Base-by-base conservation (phyloP, 2,329 filamentous ascomycete species). In the Beauveria asiatica region DNA sequence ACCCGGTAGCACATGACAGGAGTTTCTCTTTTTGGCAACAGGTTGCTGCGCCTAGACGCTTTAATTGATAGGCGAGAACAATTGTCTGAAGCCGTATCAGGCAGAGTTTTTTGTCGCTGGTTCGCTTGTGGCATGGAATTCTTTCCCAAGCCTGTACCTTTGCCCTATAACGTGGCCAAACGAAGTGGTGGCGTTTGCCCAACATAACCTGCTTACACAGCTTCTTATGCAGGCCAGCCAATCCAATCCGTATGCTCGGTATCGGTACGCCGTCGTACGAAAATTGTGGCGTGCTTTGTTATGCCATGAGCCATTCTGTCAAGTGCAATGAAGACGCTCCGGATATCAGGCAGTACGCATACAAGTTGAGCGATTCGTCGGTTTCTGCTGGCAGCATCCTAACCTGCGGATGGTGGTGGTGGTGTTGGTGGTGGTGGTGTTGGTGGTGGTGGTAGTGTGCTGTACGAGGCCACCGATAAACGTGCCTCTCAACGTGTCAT, bases 1-100 rank as follows among this genome's bases (percentile, higher is more conserved):
- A 60, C 57, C 50, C 50, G 41, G 57, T 54, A 60, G 42, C 42
- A 54, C 57, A 54, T 60, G 50, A 60, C 49, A 25, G 50, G 1
- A 37, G 45, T 23, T 51, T 33, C 17, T 48, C 13, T 39, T 59
- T 39, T n/a, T 21, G 39, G 33, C 37, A 10, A 50, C 39, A 17
- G 17, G 19, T 27, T 48, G 17, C 27, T 37, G 17, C 44, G 54
- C 45, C 54, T 23, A 49, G 54, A 41, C 44, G 11, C 19, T 49
- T 11, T n/a, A 27, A 48, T n/a, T n/a, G 33, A 44, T 25, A 51
- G 50, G 37, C 21, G 33, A 51, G 27, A 17, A 27, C 51, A 23
- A 2, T 45, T 42, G 46, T 51, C 13, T 25, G 37, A 57, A 46
- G 46, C n/a, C 33, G 16, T 19, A 42, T 51, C 46, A 48, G 46